Conservation (phyloP, 768 basidiomycete genomes). For the Suillus placidus region DNA sequence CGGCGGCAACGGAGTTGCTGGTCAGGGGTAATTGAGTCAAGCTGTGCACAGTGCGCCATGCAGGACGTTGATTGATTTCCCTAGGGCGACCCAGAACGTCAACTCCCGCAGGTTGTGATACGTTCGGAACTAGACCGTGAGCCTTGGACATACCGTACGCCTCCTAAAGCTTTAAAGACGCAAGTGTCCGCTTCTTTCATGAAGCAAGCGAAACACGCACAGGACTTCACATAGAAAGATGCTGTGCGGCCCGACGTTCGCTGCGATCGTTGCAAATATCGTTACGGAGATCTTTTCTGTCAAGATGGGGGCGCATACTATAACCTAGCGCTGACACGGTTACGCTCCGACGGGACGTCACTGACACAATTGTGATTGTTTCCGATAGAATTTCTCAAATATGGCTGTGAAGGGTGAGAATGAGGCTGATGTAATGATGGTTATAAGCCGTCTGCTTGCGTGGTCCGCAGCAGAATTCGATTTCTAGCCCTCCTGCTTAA, state of each 20-base stretch:
- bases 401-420: conserved; percentile 33
- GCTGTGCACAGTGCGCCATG: neutral
- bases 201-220: neutral
- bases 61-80: too few relatives aligned
- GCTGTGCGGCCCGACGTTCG: conserved; percentile 2
- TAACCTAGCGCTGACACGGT: neutral
- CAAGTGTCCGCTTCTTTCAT: neutral
- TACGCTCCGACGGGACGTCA: conserved; percentile 6
- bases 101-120: neutral
- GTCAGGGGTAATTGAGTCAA: neutral
- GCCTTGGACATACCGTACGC: neutral
- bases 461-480: conserved; percentile 35
- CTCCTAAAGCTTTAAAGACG: conserved; percentile 1
- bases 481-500: conserved; percentile 16
- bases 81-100: neutral
- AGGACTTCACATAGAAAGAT: neutral
- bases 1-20: neutral
- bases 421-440: conserved; percentile 35
- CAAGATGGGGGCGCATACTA: neutral
- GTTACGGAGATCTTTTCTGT: conserved; percentile 3
- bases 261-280: neutral
- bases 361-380: neutral
- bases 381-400: conserved; percentile 6
- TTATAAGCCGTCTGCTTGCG: conserved; percentile 36
- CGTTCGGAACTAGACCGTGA: neutral